Evolutionary conservation across 805 yeast species (phyloP).

Genomic region (Candida corydali): DNA sequence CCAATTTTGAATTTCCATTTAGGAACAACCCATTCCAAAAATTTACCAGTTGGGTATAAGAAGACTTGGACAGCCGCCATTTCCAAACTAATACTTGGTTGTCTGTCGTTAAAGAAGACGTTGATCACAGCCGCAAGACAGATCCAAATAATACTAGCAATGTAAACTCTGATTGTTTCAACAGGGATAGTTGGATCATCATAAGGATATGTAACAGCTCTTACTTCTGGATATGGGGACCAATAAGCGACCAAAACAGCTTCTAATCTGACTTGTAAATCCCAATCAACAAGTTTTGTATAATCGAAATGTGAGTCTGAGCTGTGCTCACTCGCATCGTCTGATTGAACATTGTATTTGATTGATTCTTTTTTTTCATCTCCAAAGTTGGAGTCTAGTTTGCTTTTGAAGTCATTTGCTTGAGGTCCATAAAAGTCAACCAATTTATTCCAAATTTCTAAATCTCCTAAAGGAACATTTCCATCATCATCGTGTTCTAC

Average conservation of each 20-base stretch:
- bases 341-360: not conserved
- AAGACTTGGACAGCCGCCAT: constrained; percentile 43
- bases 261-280: constrained; percentile 30
- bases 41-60: constrained; percentile 40
- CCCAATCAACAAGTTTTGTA: constrained; percentile 10
- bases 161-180: constrained; percentile 47
- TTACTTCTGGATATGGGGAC: constrained; percentile 29
- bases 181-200: constrained; percentile 33
- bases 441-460: constrained; percentile 19
- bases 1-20: constrained; percentile 24
- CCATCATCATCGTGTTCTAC: constrained; percentile 28
- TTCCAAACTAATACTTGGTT: constrained; percentile 41
- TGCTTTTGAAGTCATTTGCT: not conserved
- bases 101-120: constrained; percentile 52
- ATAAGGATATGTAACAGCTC: constrained; percentile 26
- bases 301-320: constrained; percentile 1
- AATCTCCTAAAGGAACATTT: constrained; percentile 28
- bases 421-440: constrained; percentile 4
- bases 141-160: constrained; percentile 47
- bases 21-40: constrained; percentile 31
- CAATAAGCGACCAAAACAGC: constrained; percentile 37
- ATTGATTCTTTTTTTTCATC: constrained; percentile 1
- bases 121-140: constrained; percentile 52
- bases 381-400: not conserved
- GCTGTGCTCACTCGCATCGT: not conserved